Evolutionary conservation across 495 filamentous ascomycete species (phyloP), one percentile per base, ranked within the genome.

Genomic region (Trichoderma reesei): DNA sequence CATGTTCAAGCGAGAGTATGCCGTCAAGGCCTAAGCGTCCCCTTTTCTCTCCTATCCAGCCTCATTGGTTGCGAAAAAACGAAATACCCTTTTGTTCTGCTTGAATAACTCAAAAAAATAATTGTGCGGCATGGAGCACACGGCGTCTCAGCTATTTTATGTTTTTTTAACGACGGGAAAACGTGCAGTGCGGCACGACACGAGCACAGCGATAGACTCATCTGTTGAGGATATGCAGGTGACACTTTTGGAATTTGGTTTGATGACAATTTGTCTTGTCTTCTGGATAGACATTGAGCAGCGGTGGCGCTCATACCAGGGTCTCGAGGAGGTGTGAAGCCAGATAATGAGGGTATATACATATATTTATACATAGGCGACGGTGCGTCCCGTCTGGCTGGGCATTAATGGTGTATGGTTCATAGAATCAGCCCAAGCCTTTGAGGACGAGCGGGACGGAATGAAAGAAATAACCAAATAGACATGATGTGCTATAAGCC

Each of bases 1-100:
- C 70, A 96, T 96, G 91, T 98, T 93, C 89, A 86, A 91, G 75
- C 84, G 94, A 68, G 82, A 81, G 67, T 98, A 98, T 79, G 81
- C 82, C 65, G 75, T 96, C 79, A 94, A 97, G 85, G 88, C 85
- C 75, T 98, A 88, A 79, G 70, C 59, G 10, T 33, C 26, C 16
- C 31, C 7, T 59, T 26, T 3, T 33, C 16, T 18, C 31, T 36
- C 20, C 20, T 60, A 3, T 16, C n/a, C 34, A 26, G 16, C 56
- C 37, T 36, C 36, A 34, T 60, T 60, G 11, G 26, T 39, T 13
- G 60, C 20, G 42, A 10, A 38, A n/a, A 41, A 38, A 41, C 1
- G 10, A 41, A 20, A 11, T 2, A 10, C 16, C 11, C 34, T 16
- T 18, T 61, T 61, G 13, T 38, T 39, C 10, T 61, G 10, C 18